Evolutionary conservation across 129 eudicot species (phyloP), one percentile per base, ranked within the genome.

Genomic region (Ambrosia artemisiifolia): DNA sequence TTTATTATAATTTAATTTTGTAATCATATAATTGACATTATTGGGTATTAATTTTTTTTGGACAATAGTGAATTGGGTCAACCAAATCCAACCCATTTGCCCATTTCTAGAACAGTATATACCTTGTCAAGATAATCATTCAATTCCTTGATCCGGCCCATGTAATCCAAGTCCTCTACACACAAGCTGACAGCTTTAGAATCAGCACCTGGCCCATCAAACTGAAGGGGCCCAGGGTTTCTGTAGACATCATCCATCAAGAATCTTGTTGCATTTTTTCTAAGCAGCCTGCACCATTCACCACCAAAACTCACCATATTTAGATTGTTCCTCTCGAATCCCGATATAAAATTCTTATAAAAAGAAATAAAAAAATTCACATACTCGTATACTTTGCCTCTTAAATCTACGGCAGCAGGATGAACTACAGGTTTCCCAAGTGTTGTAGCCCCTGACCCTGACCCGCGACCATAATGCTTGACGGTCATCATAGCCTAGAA

Each of bases 181-280:
- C 99, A 95, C 60, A 95, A 75, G 64, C 82, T 84, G 46, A 95
- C 88, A 44, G 96, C 88, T 76, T 86, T 95, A 4, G 99, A 86
- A 88, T 95, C 97, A 5, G 99, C 96, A 82, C 99, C 96, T 3
- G 97, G 97, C 40, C 99, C 97, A 35, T 95, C 99, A 82, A 84
- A 95, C 83, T 95, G 99, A 75, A 95, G 94, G 50, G 97, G 99
- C 33, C 99, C 99, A 0, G 99, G 97, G 82, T 95, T 95, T 90
- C 99, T 86, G 81, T 95, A 90, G 5, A 95, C 81, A 74, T 90
- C 99, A 11, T 95, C 99, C 76, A 90, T 63, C 89, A 90, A 86
- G 72, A 95, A 88, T 73, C 84, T 95, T 78, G 86, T 75, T 33
- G 96, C 96, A 71, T 90, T 95, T 68, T 95, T 87, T 67, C 90